Evolutionary conservation across 768 basidiomycete genomes (phyloP).

Genomic region (Boletus reticulatus): DNA sequence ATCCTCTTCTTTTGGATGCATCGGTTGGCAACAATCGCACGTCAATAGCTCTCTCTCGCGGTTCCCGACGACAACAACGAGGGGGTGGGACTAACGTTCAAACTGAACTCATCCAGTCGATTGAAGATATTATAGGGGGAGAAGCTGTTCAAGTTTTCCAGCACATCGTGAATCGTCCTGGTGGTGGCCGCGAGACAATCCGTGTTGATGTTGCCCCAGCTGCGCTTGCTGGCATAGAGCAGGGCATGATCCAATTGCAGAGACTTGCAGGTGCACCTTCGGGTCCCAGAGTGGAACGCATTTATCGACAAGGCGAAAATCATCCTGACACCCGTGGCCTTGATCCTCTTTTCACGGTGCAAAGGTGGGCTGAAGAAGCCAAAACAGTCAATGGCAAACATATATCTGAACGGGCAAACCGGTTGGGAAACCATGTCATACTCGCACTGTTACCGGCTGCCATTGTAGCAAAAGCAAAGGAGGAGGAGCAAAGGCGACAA

Average conservation of each 20-base stretch:
- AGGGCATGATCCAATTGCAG: conserved; percentile 47
- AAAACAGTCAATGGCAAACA: conserved; percentile 79
- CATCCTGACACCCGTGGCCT: conserved; percentile 50
- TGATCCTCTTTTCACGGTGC: conserved; percentile 75
- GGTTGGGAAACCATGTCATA: conserved; percentile 67
- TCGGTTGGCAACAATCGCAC: conserved; percentile 44
- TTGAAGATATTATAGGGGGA: conserved; percentile 79
- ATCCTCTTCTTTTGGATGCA: conserved; percentile 77
- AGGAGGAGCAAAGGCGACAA: conserved; percentile 36
- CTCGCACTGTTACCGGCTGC: conserved; percentile 80
- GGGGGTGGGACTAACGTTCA: conserved; percentile 45
- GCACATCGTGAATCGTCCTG: conserved; percentile 67
- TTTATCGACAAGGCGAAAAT: conserved; percentile 44
- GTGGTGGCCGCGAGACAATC: conserved; percentile 61
- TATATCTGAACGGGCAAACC: conserved; percentile 61
- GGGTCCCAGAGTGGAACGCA: conserved; percentile 61
- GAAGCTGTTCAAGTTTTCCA: conserved; percentile 83
- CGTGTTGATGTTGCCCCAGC: conserved; percentile 75
- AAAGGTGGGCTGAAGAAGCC: conserved; percentile 88
- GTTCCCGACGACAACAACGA: conserved; percentile 55
- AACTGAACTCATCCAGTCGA: conserved; percentile 66
- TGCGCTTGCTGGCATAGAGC: conserved; percentile 58
- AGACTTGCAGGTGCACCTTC: conserved; percentile 47
- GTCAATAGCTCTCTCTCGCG: conserved; percentile 44
- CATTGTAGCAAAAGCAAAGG: conserved; percentile 50